Conservation (phyloP, 768 basidiomycete genomes). For the Lactarius quietus region DNA sequence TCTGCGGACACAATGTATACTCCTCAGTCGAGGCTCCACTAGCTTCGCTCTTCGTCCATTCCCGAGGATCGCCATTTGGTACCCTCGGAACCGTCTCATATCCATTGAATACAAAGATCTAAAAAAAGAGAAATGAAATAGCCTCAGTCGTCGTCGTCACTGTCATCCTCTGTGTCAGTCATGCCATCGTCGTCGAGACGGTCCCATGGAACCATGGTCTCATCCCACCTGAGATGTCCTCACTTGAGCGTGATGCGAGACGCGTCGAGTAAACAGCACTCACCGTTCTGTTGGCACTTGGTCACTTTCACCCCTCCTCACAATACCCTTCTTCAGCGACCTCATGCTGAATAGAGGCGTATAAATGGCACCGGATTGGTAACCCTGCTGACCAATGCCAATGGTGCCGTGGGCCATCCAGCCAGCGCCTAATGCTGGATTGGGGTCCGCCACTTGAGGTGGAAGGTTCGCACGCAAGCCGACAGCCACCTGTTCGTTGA, state of each 20-base stretch:
- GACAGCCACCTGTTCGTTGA: slow-evolving; percentile 6
- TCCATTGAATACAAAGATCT: not conserved
- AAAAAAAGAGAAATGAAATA: not conserved
- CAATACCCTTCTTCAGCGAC: not conserved
- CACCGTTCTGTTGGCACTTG: slow-evolving; percentile 2
- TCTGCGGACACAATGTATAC: not conserved
- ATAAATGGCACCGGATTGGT: not conserved
- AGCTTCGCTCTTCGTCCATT: not conserved
- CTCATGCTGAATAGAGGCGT: slow-evolving; percentile 10
- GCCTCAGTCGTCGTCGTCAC: not conserved
- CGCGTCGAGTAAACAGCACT: not conserved
- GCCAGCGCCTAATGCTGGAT: not conserved
- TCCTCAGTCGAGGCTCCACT: not conserved
- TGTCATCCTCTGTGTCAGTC: slow-evolving; percentile 9
- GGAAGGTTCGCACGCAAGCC: not conserved
- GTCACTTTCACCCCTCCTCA: slow-evolving; percentile 5
- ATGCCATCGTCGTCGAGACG: slow-evolving; percentile 13
- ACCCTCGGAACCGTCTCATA: not conserved
- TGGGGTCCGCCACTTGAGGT: not conserved
- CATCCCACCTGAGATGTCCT: slow-evolving; percentile 12
- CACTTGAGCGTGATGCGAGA: not conserved
- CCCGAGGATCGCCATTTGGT: not conserved
- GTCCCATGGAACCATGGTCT: slow-evolving; percentile 14
- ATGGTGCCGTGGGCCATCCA: slow-evolving; percentile 8
- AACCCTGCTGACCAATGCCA: slow-evolving; percentile 8